These are phyloP conservation scores for Colletotrichum orchidophilum DNA, from an alignment of 2,329 filamentous ascomycete genomes.

Conservation along the genomic window DNA sequence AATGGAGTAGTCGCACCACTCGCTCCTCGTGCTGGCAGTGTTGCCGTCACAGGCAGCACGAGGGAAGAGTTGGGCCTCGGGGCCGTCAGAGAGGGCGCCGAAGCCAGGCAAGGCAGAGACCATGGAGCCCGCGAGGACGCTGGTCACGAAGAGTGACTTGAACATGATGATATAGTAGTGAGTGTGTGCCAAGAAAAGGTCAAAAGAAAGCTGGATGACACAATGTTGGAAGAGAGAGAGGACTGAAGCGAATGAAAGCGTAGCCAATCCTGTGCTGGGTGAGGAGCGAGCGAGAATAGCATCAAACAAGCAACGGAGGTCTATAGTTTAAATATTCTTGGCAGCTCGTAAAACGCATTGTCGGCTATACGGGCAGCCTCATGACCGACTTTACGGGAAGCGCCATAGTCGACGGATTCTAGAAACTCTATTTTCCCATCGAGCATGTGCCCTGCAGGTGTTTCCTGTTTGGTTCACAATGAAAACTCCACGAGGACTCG, in stretches of 20 bases:
- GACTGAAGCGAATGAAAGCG: slow-evolving; percentile 14
- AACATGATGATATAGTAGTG: slow-evolving; percentile 15
- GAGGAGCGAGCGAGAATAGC: slow-evolving; percentile 8
- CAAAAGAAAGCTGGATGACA: slow-evolving; percentile 19
- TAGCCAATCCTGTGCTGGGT: slow-evolving; percentile 11
- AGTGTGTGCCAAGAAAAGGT: not conserved
- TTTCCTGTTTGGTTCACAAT: not conserved
- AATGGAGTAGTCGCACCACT: slow-evolving; percentile 60
- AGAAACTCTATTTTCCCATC: slow-evolving; percentile 6
- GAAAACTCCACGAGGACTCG: too few species aligned
- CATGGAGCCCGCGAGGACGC: slow-evolving; percentile 10
- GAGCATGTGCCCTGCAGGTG: not conserved
- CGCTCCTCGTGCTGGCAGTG: slow-evolving; percentile 43
- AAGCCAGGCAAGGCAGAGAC: slow-evolving; percentile 19
- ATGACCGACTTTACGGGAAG: slow-evolving; percentile 1
- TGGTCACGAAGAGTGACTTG: slow-evolving; percentile 11
- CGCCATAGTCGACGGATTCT: not conserved
- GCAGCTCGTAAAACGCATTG: not conserved
- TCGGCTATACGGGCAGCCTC: not conserved
- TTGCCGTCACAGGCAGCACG: slow-evolving; percentile 39
- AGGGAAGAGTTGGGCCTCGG: slow-evolving; percentile 14
- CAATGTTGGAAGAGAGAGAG: not conserved
- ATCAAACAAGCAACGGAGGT: not conserved
- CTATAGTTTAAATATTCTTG: slow-evolving; percentile 17
- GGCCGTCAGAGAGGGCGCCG: not conserved